A percentile compares a stretch with the other conserved stretches of the same genome.
Evolutionary conservation across 805 yeast species (phyloP).

Genomic region (Kodamaea neixiangensis): DNA sequence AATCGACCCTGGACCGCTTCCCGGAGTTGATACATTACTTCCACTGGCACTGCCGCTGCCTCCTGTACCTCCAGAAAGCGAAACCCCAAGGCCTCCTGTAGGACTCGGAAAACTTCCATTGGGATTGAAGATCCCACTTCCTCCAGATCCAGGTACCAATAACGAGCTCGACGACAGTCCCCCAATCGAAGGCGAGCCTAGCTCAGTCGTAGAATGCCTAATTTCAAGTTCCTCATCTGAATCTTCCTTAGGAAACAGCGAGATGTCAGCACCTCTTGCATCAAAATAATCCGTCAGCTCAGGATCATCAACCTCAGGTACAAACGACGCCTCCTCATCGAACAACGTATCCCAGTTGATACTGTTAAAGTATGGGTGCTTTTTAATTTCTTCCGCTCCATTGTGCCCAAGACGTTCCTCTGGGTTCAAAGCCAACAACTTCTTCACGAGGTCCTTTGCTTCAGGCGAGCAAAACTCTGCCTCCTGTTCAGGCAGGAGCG

Average conservation of each 20-base stretch:
- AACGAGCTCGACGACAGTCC: conserved; percentile 10
- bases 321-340: conserved; percentile 74
- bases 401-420: conserved; percentile 68
- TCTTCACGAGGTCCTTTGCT: conserved; percentile 73
- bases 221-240: conserved; percentile 35
- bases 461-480: conserved; percentile 53
- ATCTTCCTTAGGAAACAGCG: conserved; percentile 57
- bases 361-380: conserved; percentile 73
- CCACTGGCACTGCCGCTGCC: conserved; percentile 7
- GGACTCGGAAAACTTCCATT: conserved; percentile 1
- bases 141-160: conserved; percentile 12
- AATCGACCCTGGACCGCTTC: conserved; percentile 11
- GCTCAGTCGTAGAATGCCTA: conserved; percentile 13
- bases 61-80: conserved; percentile 1
- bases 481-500: conserved; percentile 55
- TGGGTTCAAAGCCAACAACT: conserved; percentile 65
- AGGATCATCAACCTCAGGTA: conserved; percentile 77
- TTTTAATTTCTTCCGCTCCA: conserved; percentile 77
- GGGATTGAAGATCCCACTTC: conserved; percentile 3
- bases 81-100: conserved; percentile 15
- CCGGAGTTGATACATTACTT: conserved; percentile 15
- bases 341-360: conserved; percentile 76
- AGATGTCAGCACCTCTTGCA: conserved; percentile 77
- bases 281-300: conserved; percentile 93
- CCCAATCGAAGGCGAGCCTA: conserved; percentile 18